These are phyloP conservation scores for Candida hispaniensis DNA, from an alignment of 805 yeast genomes.

Conservation along the genomic window DNA sequence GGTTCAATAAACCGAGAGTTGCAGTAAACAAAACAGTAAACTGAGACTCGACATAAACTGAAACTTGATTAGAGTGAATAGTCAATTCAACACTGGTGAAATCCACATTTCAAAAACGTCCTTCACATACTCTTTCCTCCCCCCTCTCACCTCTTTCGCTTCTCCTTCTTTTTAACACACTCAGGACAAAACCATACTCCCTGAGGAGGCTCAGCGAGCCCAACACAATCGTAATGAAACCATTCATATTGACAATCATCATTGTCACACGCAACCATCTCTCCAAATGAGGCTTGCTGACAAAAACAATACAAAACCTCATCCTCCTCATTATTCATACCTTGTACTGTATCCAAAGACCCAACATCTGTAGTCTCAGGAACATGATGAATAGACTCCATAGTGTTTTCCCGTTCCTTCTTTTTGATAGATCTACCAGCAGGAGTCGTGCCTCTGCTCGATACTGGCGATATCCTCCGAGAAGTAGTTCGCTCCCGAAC, in stretches of 20 bases:
- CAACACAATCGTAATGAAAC: constrained; percentile 96
- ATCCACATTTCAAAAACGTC: background rate
- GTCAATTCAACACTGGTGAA: background rate
- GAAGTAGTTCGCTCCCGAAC: constrained; percentile 10
- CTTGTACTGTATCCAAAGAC: constrained; percentile 9
- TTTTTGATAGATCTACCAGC: constrained; percentile 4
- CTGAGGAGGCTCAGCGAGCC: constrained; percentile 75
- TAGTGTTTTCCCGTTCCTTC: background rate
- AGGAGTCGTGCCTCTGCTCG: constrained; percentile 13
- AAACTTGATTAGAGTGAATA: too few relatives aligned
- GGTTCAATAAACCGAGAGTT: too few relatives aligned
- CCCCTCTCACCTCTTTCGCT: constrained; percentile 25
- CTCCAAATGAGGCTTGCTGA: constrained; percentile 87
- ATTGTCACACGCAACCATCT: constrained; percentile 94
- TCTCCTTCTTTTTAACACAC: constrained; percentile 37
- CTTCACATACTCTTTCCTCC: too few relatives aligned
- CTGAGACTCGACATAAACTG: too few relatives aligned
- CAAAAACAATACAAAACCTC: constrained; percentile 74
- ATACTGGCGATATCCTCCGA: constrained; percentile 12
- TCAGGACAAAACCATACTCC: constrained; percentile 94
- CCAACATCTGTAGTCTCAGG: constrained; percentile 15
- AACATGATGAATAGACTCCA: constrained; percentile 9
- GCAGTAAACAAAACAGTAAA: too few relatives aligned
- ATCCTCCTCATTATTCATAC: constrained; percentile 41
- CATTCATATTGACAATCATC: constrained; percentile 81